Conservation (phyloP, 257 asterid species). For the Euphrasia confusa region DNA sequence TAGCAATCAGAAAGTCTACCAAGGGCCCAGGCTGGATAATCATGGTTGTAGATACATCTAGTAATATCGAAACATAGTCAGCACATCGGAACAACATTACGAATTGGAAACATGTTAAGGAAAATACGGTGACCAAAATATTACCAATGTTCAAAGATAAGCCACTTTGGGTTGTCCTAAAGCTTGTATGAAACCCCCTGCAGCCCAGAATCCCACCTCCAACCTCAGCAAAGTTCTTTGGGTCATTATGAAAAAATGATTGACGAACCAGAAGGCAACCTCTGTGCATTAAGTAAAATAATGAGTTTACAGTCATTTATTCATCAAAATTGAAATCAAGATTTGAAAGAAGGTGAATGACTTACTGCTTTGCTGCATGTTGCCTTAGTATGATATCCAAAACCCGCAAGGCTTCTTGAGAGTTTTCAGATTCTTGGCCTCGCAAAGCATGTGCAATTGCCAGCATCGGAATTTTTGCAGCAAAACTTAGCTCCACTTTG, state of each 20-base stretch:
- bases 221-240: constrained; percentile 62
- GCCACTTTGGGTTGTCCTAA: constrained; percentile 81
- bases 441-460: constrained; percentile 83
- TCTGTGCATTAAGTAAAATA: constrained; percentile 43
- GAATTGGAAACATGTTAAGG: neutral
- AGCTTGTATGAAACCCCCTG: constrained; percentile 90
- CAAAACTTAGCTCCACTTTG: constrained; percentile 78
- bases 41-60: constrained; percentile 92
- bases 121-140: neutral
- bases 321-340: neutral
- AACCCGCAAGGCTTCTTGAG: constrained; percentile 76
- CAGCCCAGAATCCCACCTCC: constrained; percentile 93
- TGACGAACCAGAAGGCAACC: constrained; percentile 86
- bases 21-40: constrained; percentile 81
- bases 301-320: constrained; percentile 6
- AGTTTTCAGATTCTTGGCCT: constrained; percentile 85
- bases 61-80: constrained; percentile 10
- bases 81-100: neutral
- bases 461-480: constrained; percentile 82
- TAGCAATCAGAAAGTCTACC: constrained; percentile 62
- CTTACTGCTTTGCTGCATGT: constrained; percentile 96
- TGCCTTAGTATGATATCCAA: constrained; percentile 88
- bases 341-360: constrained; percentile 11
- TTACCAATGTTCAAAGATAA: constrained; percentile 81
- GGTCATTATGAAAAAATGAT: constrained; percentile 74